Evolutionary conservation across 805 yeast genomes (phyloP).

Genomic region (Barnettozyma sucrosica): DNA sequence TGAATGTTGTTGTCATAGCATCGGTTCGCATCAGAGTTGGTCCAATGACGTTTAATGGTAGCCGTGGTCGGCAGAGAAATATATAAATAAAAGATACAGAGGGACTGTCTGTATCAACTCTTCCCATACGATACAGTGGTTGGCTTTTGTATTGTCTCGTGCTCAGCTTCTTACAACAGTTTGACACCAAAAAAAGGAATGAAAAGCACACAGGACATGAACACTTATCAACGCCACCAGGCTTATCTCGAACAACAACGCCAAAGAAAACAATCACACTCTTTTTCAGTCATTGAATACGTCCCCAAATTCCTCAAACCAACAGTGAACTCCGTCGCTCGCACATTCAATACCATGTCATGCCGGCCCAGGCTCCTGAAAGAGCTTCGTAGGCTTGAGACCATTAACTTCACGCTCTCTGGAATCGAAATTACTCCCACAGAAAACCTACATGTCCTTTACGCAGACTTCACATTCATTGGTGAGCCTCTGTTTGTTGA

Average conservation of each 20-base stretch:
- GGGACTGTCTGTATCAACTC: no score
- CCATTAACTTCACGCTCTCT: constrained; percentile 9
- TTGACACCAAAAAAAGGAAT: background rate
- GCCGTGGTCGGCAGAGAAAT: background rate
- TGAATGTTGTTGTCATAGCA: background rate
- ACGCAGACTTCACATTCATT: constrained; percentile 33
- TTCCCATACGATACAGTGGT: no score
- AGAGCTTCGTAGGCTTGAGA: constrained; percentile 19
- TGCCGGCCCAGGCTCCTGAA: constrained; percentile 23
- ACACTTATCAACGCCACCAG: background rate
- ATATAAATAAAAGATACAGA: no score
- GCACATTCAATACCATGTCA: constrained; percentile 11
- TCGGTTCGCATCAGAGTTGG: background rate
- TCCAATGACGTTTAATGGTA: background rate
- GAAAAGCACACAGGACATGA: background rate
- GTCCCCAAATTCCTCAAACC: background rate
- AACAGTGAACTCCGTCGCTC: background rate
- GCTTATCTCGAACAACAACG: background rate
- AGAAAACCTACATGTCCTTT: constrained; percentile 29
- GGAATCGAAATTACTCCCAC: constrained; percentile 29
- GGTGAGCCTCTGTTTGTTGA: constrained; percentile 32
- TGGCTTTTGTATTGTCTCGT: no score
- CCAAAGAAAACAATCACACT: background rate
- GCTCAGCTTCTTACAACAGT: no score
- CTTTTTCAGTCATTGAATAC: background rate